Evolutionary conservation across 2,329 filamentous ascomycete species (phyloP).

Genomic region (Diaporthe ilicicola): DNA sequence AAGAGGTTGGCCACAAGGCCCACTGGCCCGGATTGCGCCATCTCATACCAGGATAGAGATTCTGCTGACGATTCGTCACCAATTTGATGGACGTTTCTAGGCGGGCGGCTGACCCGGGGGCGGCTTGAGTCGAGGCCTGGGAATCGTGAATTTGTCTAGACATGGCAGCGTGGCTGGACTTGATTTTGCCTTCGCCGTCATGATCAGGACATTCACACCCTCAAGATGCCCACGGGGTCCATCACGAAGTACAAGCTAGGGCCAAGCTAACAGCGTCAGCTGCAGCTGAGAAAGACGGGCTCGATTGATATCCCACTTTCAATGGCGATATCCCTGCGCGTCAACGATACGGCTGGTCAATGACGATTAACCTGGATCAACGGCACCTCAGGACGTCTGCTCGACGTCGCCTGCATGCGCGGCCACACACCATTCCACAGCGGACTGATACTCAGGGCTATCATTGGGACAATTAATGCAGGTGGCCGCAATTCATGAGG

Average conservation of each 20-base stretch:
- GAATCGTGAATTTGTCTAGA: background rate
- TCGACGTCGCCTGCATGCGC: background rate
- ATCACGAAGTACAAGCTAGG: background rate
- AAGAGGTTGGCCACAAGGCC: background rate
- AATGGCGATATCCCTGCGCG: background rate
- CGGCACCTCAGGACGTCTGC: background rate
- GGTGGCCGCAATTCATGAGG: background rate
- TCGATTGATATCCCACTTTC: background rate
- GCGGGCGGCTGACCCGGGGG: background rate
- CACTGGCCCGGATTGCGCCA: slow-evolving; percentile 20
- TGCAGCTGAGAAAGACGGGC: background rate
- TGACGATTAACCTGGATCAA: background rate
- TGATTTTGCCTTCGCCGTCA: background rate
- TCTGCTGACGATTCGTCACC: background rate
- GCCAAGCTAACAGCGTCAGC: background rate
- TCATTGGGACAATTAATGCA: background rate
- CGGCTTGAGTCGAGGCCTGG: background rate
- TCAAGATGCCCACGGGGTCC: background rate
- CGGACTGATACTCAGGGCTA: background rate
- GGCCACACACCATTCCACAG: too few species aligned
- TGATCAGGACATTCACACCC: background rate
- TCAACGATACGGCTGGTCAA: background rate
- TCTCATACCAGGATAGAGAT: background rate
- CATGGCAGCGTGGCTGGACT: background rate
- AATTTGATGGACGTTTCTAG: background rate